A percentile compares a stretch with the other conserved stretches of the same genome.
Evolutionary conservation across 176 grass and related monocot genomes (phyloP).

Genomic region (Lolium multiflorum): DNA sequence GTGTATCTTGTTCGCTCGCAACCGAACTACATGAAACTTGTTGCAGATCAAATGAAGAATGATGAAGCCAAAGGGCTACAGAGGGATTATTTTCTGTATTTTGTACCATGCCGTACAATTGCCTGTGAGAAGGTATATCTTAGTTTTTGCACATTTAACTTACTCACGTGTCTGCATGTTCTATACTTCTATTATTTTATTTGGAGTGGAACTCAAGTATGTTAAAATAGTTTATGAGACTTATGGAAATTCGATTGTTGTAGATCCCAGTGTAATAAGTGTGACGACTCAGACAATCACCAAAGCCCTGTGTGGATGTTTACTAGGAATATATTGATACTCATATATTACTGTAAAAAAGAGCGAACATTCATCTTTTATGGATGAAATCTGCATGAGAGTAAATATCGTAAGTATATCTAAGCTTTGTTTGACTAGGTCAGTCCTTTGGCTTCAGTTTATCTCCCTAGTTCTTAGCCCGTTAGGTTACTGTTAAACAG

Average conservation of each 20-base stretch:
- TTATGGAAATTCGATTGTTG: neutral
- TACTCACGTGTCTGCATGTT: neutral
- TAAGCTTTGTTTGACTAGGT: conserved; percentile 25
- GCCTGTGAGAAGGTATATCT: conserved; percentile 75
- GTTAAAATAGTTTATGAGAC: conserved; percentile 23
- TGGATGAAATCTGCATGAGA: conserved; percentile 13
- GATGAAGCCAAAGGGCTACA: conserved; percentile 68
- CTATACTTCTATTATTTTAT: conserved; percentile 15
- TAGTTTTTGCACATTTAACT: conserved; percentile 1
- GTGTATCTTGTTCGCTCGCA: conserved; percentile 73
- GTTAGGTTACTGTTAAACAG: neutral
- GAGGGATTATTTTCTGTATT: conserved; percentile 73
- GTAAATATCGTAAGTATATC: neutral
- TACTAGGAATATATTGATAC: neutral
- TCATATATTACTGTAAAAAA: neutral
- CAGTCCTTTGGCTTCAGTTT: conserved; percentile 5
- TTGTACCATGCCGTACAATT: conserved; percentile 60
- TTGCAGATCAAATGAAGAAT: conserved; percentile 64
- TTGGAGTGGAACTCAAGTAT: neutral
- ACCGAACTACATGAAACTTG: conserved; percentile 68
- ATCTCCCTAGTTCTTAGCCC: neutral
- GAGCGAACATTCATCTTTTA: neutral
- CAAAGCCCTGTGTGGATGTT: neutral
- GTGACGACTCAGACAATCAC: neutral
- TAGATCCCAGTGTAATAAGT: conserved; percentile 6